Percentiles rank a stretch among this genome's conserved stretches.
These are phyloP conservation scores for Phytopythium vexans DNA, from an alignment of 352 stramenopile species.

Conservation along the genomic window DNA sequence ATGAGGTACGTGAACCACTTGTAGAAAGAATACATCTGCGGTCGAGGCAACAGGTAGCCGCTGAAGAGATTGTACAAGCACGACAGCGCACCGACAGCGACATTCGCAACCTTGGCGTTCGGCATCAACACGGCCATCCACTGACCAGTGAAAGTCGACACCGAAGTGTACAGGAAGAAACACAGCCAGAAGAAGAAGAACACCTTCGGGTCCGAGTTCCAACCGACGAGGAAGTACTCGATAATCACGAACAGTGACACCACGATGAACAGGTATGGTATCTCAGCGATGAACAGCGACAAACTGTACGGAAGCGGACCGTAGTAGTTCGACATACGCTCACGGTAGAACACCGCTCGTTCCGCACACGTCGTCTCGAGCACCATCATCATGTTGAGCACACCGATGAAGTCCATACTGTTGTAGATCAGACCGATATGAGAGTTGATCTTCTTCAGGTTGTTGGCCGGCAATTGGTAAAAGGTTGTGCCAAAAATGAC, in stretches of 20 bases:
- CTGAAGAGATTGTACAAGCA: constrained; percentile 69
- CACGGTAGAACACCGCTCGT: constrained; percentile 57
- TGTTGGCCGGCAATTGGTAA: constrained; percentile 34
- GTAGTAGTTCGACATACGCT: constrained; percentile 75
- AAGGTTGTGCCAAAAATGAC: constrained; percentile 71
- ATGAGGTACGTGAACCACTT: constrained; percentile 70
- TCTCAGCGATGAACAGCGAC: constrained; percentile 53
- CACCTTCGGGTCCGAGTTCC: constrained; percentile 6
- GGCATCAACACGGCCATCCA: constrained; percentile 74
- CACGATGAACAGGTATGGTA: constrained; percentile 51
- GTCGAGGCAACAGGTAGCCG: constrained; percentile 47
- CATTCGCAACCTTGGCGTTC: constrained; percentile 75
- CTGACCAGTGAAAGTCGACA: constrained; percentile 61
- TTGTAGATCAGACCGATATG: constrained; percentile 74
- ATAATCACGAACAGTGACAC: constrained; percentile 38
- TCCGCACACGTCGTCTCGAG: no score
- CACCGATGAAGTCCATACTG: constrained; percentile 63
- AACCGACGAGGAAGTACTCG: constrained; percentile 43
- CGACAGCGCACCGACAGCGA: constrained; percentile 63
- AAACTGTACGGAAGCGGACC: constrained; percentile 53
- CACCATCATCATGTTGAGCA: constrained; percentile 60
- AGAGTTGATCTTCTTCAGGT: constrained; percentile 43
- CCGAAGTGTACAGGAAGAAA: constrained; percentile 60
- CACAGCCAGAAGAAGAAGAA: constrained; percentile 17
- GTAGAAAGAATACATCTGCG: constrained; percentile 55